Evolutionary conservation across 257 asterid species (phyloP).

Genomic region (Leonotis leonurus): DNA sequence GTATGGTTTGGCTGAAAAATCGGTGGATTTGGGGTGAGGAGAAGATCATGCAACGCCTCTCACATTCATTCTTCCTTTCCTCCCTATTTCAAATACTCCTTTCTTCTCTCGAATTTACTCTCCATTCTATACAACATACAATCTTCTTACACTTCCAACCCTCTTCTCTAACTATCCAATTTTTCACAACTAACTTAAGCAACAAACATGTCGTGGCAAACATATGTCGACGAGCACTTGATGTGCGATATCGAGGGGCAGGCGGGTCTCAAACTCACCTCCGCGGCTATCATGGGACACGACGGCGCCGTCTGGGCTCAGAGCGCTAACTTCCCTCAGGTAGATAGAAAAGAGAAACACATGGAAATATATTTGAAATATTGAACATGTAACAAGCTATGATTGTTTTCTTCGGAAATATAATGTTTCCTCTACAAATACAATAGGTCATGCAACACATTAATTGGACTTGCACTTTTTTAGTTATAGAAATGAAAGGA

Average conservation of each 20-base stretch:
- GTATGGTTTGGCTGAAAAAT: not conserved
- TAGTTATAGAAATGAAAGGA: too few species aligned
- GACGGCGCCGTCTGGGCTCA: slow-evolving; percentile 57
- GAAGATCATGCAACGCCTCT: slow-evolving; percentile 15
- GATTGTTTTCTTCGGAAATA: too few species aligned
- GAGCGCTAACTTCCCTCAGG: slow-evolving; percentile 53
- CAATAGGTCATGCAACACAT: too few species aligned
- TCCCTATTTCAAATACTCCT: slow-evolving; percentile 12
- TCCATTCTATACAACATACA: not conserved
- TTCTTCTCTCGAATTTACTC: not conserved
- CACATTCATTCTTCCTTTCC: not conserved
- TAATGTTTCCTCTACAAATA: too few species aligned
- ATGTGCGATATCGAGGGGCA: slow-evolving; percentile 53
- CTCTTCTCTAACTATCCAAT: not conserved
- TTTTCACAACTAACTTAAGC: not conserved
- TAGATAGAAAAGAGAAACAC: too few species aligned
- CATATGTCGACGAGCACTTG: slow-evolving; percentile 51
- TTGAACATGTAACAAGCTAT: too few species aligned
- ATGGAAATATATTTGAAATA: too few species aligned
- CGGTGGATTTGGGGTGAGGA: slow-evolving; percentile 16
- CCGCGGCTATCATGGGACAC: slow-evolving; percentile 54
- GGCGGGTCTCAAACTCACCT: slow-evolving; percentile 34
- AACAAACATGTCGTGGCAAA: slow-evolving; percentile 75
- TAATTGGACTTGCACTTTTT: too few species aligned
- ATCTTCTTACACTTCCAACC: too few species aligned